Conservation (phyloP, 768 basidiomycete genomes). For the Chiua virens region DNA sequence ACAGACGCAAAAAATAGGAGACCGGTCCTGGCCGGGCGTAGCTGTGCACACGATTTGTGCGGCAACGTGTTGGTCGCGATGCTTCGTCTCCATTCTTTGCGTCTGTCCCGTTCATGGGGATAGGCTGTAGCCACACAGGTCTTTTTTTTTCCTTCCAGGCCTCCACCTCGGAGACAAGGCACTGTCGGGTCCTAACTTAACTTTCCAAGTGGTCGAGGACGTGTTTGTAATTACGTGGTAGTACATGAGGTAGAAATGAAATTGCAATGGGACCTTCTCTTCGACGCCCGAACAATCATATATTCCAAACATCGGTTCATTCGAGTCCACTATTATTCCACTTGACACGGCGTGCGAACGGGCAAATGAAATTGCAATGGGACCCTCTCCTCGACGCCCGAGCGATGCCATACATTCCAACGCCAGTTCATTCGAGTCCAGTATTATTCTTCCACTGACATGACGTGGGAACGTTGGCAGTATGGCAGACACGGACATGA, state of each 20-base stretch:
- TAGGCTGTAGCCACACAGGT: slow-evolving; percentile 4
- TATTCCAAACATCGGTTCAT: not conserved
- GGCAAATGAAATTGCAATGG: too few relatives aligned
- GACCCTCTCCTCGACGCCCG: too few relatives aligned
- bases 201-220: too few relatives aligned
- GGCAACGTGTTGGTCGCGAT: slow-evolving; percentile 24
- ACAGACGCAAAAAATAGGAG: not conserved
- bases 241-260: not conserved
- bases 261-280: too few relatives aligned
- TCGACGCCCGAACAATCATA: not conserved
- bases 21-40: not conserved
- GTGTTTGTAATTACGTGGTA: too few relatives aligned
- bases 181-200: not conserved
- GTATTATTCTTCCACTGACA: not conserved
- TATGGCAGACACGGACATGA: slow-evolving; percentile 7
- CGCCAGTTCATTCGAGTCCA: not conserved
- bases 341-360: not conserved
- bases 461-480: not conserved
- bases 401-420: not conserved
- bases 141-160: too few relatives aligned
- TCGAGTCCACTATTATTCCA: not conserved
- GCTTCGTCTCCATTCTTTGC: slow-evolving; percentile 15
- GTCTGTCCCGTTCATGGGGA: slow-evolving; percentile 1
- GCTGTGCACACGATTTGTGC: slow-evolving; percentile 4
- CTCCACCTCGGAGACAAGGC: slow-evolving; percentile 10